Evolutionary conservation across 2,329 filamentous ascomycete species (phyloP), one percentile per base, ranked within the genome.

Genomic region (Fusarium floridanum): DNA sequence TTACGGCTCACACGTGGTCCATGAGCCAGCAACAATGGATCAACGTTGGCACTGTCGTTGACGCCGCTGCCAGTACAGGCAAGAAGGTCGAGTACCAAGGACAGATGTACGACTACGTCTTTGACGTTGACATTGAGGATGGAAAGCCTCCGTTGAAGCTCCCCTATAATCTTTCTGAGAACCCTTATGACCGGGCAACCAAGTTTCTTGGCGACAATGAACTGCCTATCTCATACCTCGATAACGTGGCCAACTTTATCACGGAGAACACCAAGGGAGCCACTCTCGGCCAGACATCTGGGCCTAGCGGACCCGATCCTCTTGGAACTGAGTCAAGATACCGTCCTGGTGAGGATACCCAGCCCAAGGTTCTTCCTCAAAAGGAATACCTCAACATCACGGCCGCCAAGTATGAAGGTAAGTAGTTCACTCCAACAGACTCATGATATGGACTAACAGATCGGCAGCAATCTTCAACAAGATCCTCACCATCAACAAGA

Each of bases 41-140:
- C 67, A 93, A 93, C 72, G 93, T 98, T 10, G 97, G 97, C n/a
- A 97, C 95, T 0, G 95, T 99, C 1, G 97, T 98, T 12, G 95
- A 97, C 77, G 91, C 95, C 5, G 94, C 93, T 6, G 95, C 93
- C 41, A 97, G 95, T 80, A 94, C 91, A 74, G 94, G 94, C 12
- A 91, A 91, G 68, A 95, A 95, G 84, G 90, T 91, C 9, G 88
- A 92, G 67, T 93, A 96, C 80, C 87, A 94, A 2, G 96, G 96
- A 36, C 91, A 97, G 80, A 94, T 96, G 71, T 99, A 97, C 81
- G 97, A 99, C 81, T 98, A 93, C 79, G 95, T 99, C 10, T 98
- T 98, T 76, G 95, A 98, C 80, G 95, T 98, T 29, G 95, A 98
- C 78, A 97, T 98, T 72, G 94, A 98, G 81, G 96, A 98, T 79